Conservation (phyloP, 768 basidiomycete species). For the Lactifluus echinatus region DNA sequence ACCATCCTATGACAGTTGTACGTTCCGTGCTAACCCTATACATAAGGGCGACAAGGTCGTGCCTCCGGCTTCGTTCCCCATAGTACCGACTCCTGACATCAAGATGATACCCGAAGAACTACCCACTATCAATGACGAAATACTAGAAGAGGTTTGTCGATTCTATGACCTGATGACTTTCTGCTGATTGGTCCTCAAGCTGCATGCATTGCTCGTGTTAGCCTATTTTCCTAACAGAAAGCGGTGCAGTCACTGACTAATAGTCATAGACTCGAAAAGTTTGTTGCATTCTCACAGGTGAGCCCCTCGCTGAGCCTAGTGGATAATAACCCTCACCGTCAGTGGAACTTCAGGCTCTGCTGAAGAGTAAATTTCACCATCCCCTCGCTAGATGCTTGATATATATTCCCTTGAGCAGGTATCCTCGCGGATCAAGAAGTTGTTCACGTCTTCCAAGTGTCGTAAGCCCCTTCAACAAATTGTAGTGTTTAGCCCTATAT, state of each 20-base stretch:
- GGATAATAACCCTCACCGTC: not conserved
- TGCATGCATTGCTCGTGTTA: conserved; percentile 54
- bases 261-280: conserved; percentile 23
- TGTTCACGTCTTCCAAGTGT: conserved; percentile 18
- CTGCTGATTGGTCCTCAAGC: conserved; percentile 26
- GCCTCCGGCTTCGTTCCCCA: conserved; percentile 45
- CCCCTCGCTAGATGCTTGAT: not conserved
- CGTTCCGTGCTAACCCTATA: conserved; percentile 31
- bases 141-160: conserved; percentile 37
- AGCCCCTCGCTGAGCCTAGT: not conserved
- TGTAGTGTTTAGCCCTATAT: too few relatives aligned
- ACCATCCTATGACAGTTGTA: conserved; percentile 31
- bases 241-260: not conserved
- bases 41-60: conserved; percentile 36
- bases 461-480: not conserved
- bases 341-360: conserved; percentile 2
- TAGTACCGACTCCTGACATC: conserved; percentile 24
- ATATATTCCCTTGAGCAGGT: not conserved
- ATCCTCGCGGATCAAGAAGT: conserved; percentile 17
- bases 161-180: not conserved
- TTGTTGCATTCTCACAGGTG: conserved; percentile 25
- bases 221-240: not conserved
- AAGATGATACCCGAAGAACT: conserved; percentile 14
- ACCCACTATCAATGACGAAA: conserved; percentile 35
- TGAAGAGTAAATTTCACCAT: not conserved